Evolutionary conservation across 805 yeast genomes (phyloP), one percentile per base, ranked within the genome.

Genomic region (Candida arabinofermentans): DNA sequence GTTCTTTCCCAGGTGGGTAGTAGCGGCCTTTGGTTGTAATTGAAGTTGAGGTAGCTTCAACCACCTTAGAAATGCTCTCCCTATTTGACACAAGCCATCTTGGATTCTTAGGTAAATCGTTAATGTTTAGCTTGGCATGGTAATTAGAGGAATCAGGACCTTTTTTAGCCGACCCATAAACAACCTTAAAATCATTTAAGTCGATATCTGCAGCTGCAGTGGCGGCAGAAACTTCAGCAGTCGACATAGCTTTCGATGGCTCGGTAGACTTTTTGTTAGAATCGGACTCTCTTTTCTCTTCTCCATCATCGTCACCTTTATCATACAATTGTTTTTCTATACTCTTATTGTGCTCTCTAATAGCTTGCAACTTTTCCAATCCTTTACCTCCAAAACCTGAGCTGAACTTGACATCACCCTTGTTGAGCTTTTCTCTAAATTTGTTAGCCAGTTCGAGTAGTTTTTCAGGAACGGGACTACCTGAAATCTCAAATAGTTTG

Each of bases 341-440:
- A 41, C 67, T 67, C 45, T 76, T 66, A 35, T 73, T 69, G 36
- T 69, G 69, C 33, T 75, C 74, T 43, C 93, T 64, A 7, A 71
- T 60, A 44, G 79, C 77, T 45, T 86, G 90, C 32, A 90, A 65
- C 47, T 83, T 83, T 34, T 83, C 91, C 39, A 90, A 69, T 2
- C 98, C 98, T 50, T 85, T 83, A 17, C 99, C 99, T 3, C 96
- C 95, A 66, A 89, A 93, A 0, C 99, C 99, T 41, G 79, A 75
- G 21, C 77, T 73, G 43, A 76, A 70, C 51, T 72, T 75, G 26
- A 67, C 77, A 40, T 81, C 79, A 0, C 95, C 96, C 2, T 67
- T 58, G 47, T 80, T 79, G 46, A 86, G 70, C 42, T 83, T 86
- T 12, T 64, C 69, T 42, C 75, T 64, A 59, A 86, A 88, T 30